phyloP scores from a whole-genome alignment of 805 yeast species.

The Starmerella cellae region DNA sequence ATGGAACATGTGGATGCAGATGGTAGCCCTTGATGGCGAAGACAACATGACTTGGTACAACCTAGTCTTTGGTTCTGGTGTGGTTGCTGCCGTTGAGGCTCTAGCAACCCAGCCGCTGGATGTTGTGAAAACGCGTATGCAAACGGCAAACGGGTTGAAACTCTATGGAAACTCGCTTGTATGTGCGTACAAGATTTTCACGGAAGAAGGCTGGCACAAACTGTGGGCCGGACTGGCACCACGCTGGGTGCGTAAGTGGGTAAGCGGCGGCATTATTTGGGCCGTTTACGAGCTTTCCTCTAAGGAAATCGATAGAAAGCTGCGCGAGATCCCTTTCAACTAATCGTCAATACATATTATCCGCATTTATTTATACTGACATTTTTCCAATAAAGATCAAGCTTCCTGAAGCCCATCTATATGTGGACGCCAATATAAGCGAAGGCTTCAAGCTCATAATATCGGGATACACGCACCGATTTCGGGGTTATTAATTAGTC shows the following conservation, averaged over 20 bases:
- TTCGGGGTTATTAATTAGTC: no score
- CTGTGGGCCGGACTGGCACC: constrained; percentile 37
- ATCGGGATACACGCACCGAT: no score
- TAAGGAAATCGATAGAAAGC: constrained; percentile 9
- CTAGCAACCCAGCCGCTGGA: constrained; percentile 79
- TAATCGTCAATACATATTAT: background rate
- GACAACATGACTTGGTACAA: constrained; percentile 20
- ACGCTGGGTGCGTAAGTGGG: constrained; percentile 53
- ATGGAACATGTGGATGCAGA: constrained; percentile 63
- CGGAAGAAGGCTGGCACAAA: constrained; percentile 30
- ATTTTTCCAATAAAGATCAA: no score
- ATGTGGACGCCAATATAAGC: no score
- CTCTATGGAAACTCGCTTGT: constrained; percentile 28
- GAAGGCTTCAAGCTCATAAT: no score
- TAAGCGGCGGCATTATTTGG: constrained; percentile 58
- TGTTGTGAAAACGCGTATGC: constrained; percentile 76
- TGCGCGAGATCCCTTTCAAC: constrained; percentile 19
- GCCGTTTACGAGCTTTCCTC: constrained; percentile 37
- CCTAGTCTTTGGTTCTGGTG: constrained; percentile 38
- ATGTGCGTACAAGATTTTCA: constrained; percentile 28
- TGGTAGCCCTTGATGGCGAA: constrained; percentile 24
- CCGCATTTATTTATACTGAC: no score
- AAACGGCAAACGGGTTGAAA: constrained; percentile 36
- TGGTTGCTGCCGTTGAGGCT: constrained; percentile 43
- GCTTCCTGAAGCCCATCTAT: no score